These are phyloP conservation scores for Cadophora luteo-olivacea DNA, from an alignment of 2,329 filamentous ascomycete genomes.

Conservation along the genomic window DNA sequence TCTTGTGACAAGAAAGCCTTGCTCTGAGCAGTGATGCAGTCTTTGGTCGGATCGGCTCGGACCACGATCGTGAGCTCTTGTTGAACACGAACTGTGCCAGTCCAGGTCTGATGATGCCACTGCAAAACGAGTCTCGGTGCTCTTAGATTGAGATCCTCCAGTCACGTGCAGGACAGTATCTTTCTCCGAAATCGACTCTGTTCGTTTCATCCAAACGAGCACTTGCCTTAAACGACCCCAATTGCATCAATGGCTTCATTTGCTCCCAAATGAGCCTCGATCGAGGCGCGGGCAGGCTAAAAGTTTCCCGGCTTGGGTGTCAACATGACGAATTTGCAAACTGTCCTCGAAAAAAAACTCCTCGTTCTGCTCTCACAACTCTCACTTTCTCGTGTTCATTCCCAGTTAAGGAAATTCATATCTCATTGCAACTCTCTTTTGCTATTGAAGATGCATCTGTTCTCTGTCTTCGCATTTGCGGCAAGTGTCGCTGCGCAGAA, in stretches of 20 bases:
- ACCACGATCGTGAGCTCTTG: background rate
- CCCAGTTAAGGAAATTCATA: background rate
- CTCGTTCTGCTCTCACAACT: background rate
- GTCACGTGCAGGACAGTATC: background rate
- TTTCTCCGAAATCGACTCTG: background rate
- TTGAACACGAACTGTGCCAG: background rate
- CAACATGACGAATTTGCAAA: background rate
- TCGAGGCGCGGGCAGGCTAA: background rate
- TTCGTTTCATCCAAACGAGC: background rate
- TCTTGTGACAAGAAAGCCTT: background rate
- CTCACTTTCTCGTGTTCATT: too few species aligned
- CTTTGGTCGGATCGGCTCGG: background rate
- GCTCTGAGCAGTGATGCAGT: background rate
- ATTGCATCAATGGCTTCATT: background rate
- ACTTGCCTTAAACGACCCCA: background rate
- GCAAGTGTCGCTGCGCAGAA: slow-evolving; percentile 40
- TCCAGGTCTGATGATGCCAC: background rate
- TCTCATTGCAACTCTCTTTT: background rate
- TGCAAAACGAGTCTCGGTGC: too few species aligned
- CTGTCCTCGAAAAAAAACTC: background rate
- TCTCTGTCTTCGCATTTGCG: slow-evolving; percentile 13
- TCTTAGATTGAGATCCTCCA: background rate
- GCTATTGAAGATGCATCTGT: slow-evolving; percentile 8
- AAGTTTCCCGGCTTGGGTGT: background rate
- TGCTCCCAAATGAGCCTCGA: background rate